phyloP scores from a whole-genome alignment of 345 rosid genomes.

The Syzygium aromaticum region DNA sequence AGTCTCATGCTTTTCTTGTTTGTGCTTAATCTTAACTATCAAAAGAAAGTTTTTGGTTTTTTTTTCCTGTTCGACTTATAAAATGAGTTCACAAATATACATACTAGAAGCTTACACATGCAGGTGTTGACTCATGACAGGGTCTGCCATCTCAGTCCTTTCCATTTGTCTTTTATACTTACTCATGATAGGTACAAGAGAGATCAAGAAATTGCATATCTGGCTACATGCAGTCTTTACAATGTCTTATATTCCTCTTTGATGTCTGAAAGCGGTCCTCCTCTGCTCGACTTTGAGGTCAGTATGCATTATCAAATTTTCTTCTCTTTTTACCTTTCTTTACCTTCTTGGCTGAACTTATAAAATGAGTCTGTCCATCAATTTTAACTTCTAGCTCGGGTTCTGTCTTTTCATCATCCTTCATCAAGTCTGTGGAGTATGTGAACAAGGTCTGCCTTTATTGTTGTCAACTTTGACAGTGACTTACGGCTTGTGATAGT shows the following conservation, averaged over 20 bases:
- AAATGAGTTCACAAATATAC: background rate
- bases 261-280: constrained; percentile 89
- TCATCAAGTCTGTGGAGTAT: background rate
- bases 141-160: background rate
- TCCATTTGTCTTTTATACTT: constrained; percentile 2
- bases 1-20: background rate
- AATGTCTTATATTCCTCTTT: constrained; percentile 68
- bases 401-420: background rate
- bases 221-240: constrained; percentile 82
- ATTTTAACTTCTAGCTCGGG: background rate
- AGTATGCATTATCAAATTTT: background rate
- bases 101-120: background rate
- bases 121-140: background rate
- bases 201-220: constrained; percentile 72
- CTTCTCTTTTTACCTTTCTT: background rate
- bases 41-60: background rate
- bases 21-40: background rate
- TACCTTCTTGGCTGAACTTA: background rate
- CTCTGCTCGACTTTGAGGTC: constrained; percentile 97
- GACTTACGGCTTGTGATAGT: background rate
- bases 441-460: background rate
- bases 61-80: background rate
- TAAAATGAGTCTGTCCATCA: background rate
- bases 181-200: constrained; percentile 54
- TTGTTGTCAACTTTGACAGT: background rate